Evolutionary conservation across 1,284 basidiomycete genomes (phyloP), one percentile per base, ranked within the genome.

Genomic region (Rhodotorula sp.): DNA sequence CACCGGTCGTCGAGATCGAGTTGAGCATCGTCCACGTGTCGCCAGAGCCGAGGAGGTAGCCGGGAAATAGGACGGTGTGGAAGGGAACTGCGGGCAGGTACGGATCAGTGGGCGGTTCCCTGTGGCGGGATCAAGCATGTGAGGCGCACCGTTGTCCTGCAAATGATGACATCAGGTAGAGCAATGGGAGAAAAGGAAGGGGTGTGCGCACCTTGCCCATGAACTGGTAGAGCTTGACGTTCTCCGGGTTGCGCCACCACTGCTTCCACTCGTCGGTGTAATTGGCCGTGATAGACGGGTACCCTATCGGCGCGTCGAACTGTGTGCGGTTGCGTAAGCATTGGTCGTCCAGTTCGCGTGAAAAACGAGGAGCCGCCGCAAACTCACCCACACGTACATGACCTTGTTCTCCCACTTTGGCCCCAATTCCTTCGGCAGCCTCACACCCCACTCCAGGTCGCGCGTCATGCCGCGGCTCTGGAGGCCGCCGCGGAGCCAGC

Each of bases 271-370:
- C 90, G 60, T 90, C 85, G 34, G 94, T 97, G 84, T 97, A 96
- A 81, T 91, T 92, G 67, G 94, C 94, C 12, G 96, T 99, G 79
- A 99, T 98, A 82, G 94, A 97, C 8, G 93, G 90, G 82, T 99
- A 99, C 67, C 97, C 97, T 73, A 97, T 94, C 27, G 93, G 92
- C 0, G 97, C 97, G 79, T 99, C 97, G 81, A 97, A 98, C 96
- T 94, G 39, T 27, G n/a, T 17, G 3, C 25, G 13, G n/a, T 1
- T 2, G 2, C 2, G 41, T 32, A 13, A 46, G 58, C 21, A 3
- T 22, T 29, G 56, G 37, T 15, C 7, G 19, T 46, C 7, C 34
- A 34, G 54, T 32, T 19, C 7, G 22, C 25, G 44, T 3, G 29
- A 27, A 17, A 29, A 22, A 13, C 9, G 54, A 53, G 15, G 34